Conservation (phyloP, 73 alveolate species). For the Paramecium octaurelia region DNA sequence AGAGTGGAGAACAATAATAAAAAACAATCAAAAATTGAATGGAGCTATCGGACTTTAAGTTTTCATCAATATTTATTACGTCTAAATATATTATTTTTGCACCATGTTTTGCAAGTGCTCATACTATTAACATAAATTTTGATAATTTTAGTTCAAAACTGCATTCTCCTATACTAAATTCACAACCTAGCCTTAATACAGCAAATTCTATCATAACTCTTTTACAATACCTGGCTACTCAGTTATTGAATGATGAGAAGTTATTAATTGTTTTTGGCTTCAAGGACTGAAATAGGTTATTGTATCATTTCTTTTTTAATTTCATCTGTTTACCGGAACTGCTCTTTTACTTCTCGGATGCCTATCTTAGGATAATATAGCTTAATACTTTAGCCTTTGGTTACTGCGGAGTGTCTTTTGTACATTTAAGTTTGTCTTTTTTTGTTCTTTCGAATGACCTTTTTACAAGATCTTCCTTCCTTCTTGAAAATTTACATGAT, state of each 20-base stretch:
- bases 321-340: background rate
- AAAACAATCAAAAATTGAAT: background rate
- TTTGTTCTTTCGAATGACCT: background rate
- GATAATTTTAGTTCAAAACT: background rate
- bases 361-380: background rate
- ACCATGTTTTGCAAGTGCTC: background rate
- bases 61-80: background rate
- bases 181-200: background rate
- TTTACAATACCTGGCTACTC: background rate
- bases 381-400: background rate
- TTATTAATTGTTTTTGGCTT: background rate
- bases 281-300: background rate
- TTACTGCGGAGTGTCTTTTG: background rate
- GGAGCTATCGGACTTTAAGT: background rate
- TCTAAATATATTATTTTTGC: background rate
- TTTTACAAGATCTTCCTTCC: background rate
- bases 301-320: background rate
- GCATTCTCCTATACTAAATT: background rate
- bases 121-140: background rate
- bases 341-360: background rate
- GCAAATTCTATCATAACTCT: background rate
- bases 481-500: conserved; percentile 3
- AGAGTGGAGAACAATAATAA: background rate
- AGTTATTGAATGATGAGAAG: background rate
- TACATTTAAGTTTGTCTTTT: background rate